These are phyloP conservation scores for Coniosporium apollinis DNA, from an alignment of 495 filamentous ascomycete species.

Conservation along the genomic window DNA sequence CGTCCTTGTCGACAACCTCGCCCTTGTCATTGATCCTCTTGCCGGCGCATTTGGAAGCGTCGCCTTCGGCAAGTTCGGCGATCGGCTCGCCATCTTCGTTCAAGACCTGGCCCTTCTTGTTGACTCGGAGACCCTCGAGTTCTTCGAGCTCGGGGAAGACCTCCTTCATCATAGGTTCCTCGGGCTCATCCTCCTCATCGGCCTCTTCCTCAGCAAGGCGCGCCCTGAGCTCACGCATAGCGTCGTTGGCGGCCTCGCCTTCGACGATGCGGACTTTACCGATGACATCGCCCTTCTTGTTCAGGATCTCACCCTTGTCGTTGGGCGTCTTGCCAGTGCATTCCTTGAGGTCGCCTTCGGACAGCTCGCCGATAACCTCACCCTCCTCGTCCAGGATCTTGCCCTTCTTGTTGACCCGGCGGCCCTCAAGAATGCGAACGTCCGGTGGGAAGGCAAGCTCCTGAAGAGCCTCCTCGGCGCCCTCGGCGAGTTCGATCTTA, in stretches of 20 bases:
- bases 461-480: constrained; percentile 24
- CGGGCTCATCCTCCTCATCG: constrained; percentile 13
- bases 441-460: constrained; percentile 22
- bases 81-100: constrained; percentile 36
- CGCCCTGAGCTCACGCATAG: constrained; percentile 30
- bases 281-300: constrained; percentile 32
- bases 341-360: constrained; percentile 30
- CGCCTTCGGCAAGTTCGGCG: constrained; percentile 32
- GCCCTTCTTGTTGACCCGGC: constrained; percentile 39
- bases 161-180: constrained; percentile 10
- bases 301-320: constrained; percentile 33
- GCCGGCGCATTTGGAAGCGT: constrained; percentile 28
- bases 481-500: constrained; percentile 27
- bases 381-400: constrained; percentile 37
- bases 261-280: constrained; percentile 32
- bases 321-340: constrained; percentile 34
- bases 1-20: constrained; percentile 31
- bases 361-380: constrained; percentile 32
- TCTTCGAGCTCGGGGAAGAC: constrained; percentile 21
- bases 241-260: constrained; percentile 35
- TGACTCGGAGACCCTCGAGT: constrained; percentile 28
- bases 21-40: constrained; percentile 38
- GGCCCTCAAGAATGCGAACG: constrained; percentile 31
- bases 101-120: constrained; percentile 28
- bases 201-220: constrained; percentile 26